A percentile compares a stretch with the other conserved stretches of the same genome.
Evolutionary conservation across 2,329 filamentous ascomycete genomes (phyloP).

Genomic region (Davidsoniella eucalypti): DNA sequence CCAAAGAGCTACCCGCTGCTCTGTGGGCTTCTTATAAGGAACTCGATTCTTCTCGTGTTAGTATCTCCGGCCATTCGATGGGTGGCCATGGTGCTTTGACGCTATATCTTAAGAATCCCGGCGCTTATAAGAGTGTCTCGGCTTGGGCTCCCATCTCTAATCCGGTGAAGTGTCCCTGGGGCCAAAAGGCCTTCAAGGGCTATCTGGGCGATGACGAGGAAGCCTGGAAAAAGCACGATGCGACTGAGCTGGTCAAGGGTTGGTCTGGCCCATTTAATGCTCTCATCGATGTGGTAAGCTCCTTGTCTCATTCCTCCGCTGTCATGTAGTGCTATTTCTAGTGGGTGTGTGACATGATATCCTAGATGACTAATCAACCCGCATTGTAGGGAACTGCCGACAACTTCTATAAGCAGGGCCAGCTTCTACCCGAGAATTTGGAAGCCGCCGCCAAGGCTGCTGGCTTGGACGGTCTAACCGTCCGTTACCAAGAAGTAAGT

Average conservation of each 20-base stretch:
- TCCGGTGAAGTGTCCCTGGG: slow-evolving; percentile 76
- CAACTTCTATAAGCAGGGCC: slow-evolving; percentile 89
- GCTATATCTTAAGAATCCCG: slow-evolving; percentile 80
- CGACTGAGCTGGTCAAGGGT: slow-evolving; percentile 68
- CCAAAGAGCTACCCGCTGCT: slow-evolving; percentile 64
- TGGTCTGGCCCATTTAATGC: slow-evolving; percentile 59
- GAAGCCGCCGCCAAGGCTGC: slow-evolving; percentile 60
- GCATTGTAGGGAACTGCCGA: slow-evolving; percentile 61
- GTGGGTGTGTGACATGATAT: not conserved
- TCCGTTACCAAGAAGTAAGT: slow-evolving; percentile 65
- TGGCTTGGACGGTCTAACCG: slow-evolving; percentile 53
- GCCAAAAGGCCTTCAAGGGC: slow-evolving; percentile 82
- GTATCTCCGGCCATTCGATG: slow-evolving; percentile 92
- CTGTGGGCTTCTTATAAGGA: slow-evolving; percentile 56
- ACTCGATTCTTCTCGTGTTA: slow-evolving; percentile 54
- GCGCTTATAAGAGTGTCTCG: slow-evolving; percentile 72
- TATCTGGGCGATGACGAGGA: slow-evolving; percentile 68
- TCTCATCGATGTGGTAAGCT: slow-evolving; percentile 69
- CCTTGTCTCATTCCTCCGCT: not conserved
- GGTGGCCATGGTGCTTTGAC: slow-evolving; percentile 91
- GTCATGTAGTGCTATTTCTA: not conserved
- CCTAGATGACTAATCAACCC: not conserved
- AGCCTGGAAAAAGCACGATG: slow-evolving; percentile 79
- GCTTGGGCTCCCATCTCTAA: slow-evolving; percentile 87
- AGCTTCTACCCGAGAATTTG: slow-evolving; percentile 89